Conservation (phyloP, 805 yeast genomes). For the Hanseniaspora taiwanica region DNA sequence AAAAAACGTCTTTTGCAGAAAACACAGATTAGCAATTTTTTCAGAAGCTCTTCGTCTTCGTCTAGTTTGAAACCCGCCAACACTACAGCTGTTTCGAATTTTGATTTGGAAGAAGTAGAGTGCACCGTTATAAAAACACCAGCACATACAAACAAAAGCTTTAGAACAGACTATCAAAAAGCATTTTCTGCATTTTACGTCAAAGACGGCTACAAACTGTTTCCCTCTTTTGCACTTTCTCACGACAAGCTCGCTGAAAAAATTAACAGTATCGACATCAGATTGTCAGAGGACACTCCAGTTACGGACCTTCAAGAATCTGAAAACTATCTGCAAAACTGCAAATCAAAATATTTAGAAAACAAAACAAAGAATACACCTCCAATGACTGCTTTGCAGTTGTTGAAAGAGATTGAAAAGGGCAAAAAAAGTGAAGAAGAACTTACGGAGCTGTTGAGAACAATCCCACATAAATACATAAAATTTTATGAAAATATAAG, state of each 20-base stretch:
- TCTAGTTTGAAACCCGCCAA: constrained; percentile 10
- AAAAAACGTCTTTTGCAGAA: constrained; percentile 12
- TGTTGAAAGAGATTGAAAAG: constrained; percentile 30
- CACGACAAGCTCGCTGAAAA: constrained; percentile 5
- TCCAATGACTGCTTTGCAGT: constrained; percentile 20
- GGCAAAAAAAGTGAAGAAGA: constrained; percentile 27
- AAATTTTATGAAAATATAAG: constrained; percentile 38
- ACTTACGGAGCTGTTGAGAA: constrained; percentile 16
- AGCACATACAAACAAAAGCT: not conserved
- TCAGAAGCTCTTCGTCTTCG: constrained; percentile 16
- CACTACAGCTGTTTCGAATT: no score
- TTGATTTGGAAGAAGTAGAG: constrained; percentile 8
- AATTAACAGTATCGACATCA: constrained; percentile 21
- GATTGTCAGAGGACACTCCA: constrained; percentile 5
- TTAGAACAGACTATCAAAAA: constrained; percentile 20
- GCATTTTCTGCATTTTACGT: constrained; percentile 27
- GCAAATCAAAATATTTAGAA: constrained; percentile 1
- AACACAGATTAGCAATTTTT: constrained; percentile 22
- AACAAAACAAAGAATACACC: constrained; percentile 18
- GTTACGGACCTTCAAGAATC: constrained; percentile 9
- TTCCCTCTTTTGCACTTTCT: constrained; percentile 6
- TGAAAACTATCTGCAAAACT: constrained; percentile 6
- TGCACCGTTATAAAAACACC: constrained; percentile 3
- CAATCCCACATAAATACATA: constrained; percentile 26
- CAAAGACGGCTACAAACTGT: constrained; percentile 22